These are phyloP conservation scores for Flaveria floridana DNA, from an alignment of 140 eudicot species.

Conservation along the genomic window DNA sequence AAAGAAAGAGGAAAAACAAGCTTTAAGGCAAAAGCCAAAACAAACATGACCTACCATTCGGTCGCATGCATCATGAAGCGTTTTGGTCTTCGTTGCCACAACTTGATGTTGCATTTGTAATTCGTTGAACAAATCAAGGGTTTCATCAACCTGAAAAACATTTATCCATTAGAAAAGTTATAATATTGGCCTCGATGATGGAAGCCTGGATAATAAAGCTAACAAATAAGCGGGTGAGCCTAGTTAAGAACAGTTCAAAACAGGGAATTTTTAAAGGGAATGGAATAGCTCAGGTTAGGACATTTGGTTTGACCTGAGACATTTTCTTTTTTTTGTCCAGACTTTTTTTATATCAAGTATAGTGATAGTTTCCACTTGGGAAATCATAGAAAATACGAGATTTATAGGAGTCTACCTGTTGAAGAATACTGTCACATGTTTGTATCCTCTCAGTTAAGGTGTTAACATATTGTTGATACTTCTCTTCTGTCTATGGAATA, in stretches of 20 bases:
- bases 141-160: conserved; percentile 82
- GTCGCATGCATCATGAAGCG: conserved; percentile 98
- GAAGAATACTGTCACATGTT: conserved; percentile 85
- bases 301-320: background rate
- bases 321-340: background rate
- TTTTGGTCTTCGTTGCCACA: conserved; percentile 90
- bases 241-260: background rate
- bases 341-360: background rate
- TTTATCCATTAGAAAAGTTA: background rate
- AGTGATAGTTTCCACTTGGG: conserved; percentile 10
- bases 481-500: conserved; percentile 85
- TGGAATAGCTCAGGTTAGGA: background rate
- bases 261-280: background rate
- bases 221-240: background rate
- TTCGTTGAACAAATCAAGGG: conserved; percentile 87
- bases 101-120: conserved; percentile 95
- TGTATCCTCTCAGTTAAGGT: conserved; percentile 85
- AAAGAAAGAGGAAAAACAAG: conserved; percentile 21
- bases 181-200: background rate
- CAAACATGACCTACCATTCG: conserved; percentile 54
- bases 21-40: conserved; percentile 13
- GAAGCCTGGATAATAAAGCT: background rate
- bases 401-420: conserved; percentile 47
- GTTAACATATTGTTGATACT: conserved; percentile 87
- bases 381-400: background rate